Base-by-base conservation (phyloP, 495 filamentous ascomycete species). In the Hamigera avellanea region DNA sequence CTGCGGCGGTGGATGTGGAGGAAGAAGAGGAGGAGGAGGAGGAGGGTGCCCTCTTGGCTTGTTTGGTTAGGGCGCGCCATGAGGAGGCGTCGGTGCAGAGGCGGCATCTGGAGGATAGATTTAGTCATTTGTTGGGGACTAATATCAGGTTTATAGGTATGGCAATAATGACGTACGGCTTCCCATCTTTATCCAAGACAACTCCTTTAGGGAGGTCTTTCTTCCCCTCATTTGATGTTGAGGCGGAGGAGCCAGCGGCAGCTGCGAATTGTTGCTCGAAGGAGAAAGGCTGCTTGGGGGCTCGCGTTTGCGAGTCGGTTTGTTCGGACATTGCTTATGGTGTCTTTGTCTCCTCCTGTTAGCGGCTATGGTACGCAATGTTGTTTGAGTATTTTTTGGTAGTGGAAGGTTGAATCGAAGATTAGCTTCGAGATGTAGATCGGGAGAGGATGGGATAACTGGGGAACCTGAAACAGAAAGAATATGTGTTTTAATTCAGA, bases 121-220 rank as follows among this genome's bases (percentile, higher is more conserved):
- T 30, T n/a, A 17, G 14, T 14, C 32, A 19, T 19, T 33, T 12
- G 32, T 33, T 33, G 17, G 14, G 9, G 29, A 32, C 6, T 6
- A 19, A 30, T 30, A 30, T 30, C 7, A 26, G n/a, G 34, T 35
- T 40, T 48, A 33, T 15, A 35, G 23, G 23, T 28, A 33, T 6
- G 28, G 28, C 12, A 12, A n/a, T 14, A 12, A 13, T 32, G 15
- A 57, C 85, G 60, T 69, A 96, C 91, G 89, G 91, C 62, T 95
- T 96, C 31, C 91, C 91, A 67, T 98, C 85, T 46, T 88, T 84
- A 30, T 81, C 91, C 26, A 95, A 64, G 2, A 94, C 73, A 6
- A 94, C 69, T 43, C 88, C 89, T 56, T 86, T 93, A 10, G 84
- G 81, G 18, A 76, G 41, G 34, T 58, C 42, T 46, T 48, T 44